Base-by-base conservation (phyloP, 345 rosid genomes). In the Populus alba region DNA sequence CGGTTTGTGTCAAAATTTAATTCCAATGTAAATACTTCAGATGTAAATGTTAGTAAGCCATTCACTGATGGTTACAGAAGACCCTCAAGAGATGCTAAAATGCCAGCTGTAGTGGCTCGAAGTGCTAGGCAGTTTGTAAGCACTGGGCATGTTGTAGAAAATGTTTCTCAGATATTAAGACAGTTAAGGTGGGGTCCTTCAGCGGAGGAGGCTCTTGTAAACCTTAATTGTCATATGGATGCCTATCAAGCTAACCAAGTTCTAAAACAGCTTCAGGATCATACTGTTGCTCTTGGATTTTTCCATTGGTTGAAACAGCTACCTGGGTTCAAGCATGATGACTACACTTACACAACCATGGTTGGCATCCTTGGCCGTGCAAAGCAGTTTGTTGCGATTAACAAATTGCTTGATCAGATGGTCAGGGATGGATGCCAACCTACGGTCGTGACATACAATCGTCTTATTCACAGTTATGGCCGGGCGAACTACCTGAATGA, bases 291-390 rank as follows among this genome's bases (percentile, higher is more conserved):
- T 75, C 94, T 90, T 37, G 91, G 90, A 63, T 92, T 93, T 84
- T 95, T 93, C 85, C 65, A 89, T 86, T 95, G 98, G 98, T 83
- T 95, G 72, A 95, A 91, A 83, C 68, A 73, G 69, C 89, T 81
- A 80, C 82, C 93, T 70, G 86, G 92, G 39, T 95, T 88, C 86
- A 91, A 90, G 87, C 98, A 95, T 62, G 98, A 93, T 84, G 92
- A 88, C 43, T 95, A 95, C 80, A 95, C 98, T 74, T 95, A 92
- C 82, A 95, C 98, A 68, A 95, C 98, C 55, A 93, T 95, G 98
- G 89, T 93, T 35, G 98, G 98, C 73, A 90, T 91, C 78, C 95
- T 95, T 69, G 98, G 98, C 37, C 97, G 94, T 75, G 89, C 94
- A 2, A 92, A 80, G 87, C 94, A 92, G 81, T 95, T 95, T 73